Evolutionary conservation across 2,329 filamentous ascomycete genomes (phyloP), one percentile per base, ranked within the genome.

Genomic region (Colletotrichum tofieldiae): DNA sequence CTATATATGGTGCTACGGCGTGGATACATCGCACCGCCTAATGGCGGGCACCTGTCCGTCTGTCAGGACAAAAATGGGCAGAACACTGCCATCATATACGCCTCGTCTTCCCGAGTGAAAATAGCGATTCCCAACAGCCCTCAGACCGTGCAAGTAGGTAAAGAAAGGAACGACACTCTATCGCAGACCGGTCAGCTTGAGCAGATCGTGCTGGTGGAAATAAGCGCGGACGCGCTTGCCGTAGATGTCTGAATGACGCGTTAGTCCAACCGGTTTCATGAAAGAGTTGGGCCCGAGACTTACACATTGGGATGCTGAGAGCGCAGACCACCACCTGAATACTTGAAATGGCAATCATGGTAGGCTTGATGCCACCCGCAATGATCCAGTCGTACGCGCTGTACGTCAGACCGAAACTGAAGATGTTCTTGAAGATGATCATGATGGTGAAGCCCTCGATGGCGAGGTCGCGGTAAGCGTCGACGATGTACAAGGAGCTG

Each of bases 341-440:
- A 45, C 90, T 93, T 1, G 90, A 92, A 58, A 98, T 88, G 26
- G 89, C 87, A 65, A 93, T 87, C 82, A 98, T 96, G 0, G 84
- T 85, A 6, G 81, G 80, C 58, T 88, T 86, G 72, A 90, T 89
- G n/a, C 92, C 89, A 1, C 90, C 90, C 0, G 83, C 75, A 12
- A 93, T 86, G 35, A 98, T 86, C 95, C 96, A 98, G 69, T 95
- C 87, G 77, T 94, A 97, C 1, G 94, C 94, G 76, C 90, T 93
- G 80, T 92, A 97, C 0, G 95, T 97, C 67, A 98, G 85, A 8
- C 91, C 90, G 77, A 97, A 98, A 74, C 92, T 93, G 84, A 98
- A 97, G 74, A 98, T 89, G 82, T 98, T 98, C 83, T 98, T 98
- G 87, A 98, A 98, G 65, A 98, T 92, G 75, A 98, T 89, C 80